phyloP scores from a whole-genome alignment of 176 grass and related monocot genomes.

The Triticum turgidum region DNA sequence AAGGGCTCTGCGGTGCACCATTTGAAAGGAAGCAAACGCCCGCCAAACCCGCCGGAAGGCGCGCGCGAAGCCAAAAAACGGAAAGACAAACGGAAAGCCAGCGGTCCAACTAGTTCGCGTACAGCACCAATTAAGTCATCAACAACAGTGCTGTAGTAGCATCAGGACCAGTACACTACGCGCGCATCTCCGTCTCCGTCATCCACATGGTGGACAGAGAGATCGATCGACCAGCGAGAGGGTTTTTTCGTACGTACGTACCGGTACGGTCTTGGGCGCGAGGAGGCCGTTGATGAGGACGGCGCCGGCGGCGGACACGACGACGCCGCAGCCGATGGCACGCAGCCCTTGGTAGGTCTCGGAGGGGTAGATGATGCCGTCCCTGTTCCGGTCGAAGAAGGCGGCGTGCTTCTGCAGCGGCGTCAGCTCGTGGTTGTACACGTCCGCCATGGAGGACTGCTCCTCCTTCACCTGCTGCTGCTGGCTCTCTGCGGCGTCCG shows the following conservation, averaged over 20 bases:
- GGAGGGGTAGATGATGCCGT: constrained; percentile 51
- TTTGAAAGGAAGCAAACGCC: too few relatives aligned
- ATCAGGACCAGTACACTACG: too few relatives aligned
- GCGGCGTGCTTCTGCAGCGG: constrained; percentile 69
- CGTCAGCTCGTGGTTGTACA: constrained; percentile 43
- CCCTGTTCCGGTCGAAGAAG: constrained; percentile 78
- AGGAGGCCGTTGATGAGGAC: constrained; percentile 51
- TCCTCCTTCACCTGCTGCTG: not conserved
- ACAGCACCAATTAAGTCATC: too few relatives aligned
- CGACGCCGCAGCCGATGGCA: constrained; percentile 50
- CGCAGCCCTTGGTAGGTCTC: constrained; percentile 68
- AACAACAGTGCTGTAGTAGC: too few relatives aligned
- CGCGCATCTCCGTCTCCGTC: too few relatives aligned
- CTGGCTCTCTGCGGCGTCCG: not conserved
- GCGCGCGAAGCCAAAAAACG: too few relatives aligned
- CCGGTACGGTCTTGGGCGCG: constrained; percentile 47
- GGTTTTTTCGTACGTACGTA: not conserved
- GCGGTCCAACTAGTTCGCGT: too few relatives aligned
- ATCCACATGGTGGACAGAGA: too few relatives aligned
- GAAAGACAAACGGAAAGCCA: too few relatives aligned
- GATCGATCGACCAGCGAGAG: not conserved
- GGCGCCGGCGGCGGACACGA: constrained; percentile 27
- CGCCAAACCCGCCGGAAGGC: too few relatives aligned
- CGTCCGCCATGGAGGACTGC: constrained; percentile 17
- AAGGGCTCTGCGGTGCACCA: too few relatives aligned